phyloP scores from a whole-genome alignment of 768 basidiomycete species.

The Mycena capillaripes region DNA sequence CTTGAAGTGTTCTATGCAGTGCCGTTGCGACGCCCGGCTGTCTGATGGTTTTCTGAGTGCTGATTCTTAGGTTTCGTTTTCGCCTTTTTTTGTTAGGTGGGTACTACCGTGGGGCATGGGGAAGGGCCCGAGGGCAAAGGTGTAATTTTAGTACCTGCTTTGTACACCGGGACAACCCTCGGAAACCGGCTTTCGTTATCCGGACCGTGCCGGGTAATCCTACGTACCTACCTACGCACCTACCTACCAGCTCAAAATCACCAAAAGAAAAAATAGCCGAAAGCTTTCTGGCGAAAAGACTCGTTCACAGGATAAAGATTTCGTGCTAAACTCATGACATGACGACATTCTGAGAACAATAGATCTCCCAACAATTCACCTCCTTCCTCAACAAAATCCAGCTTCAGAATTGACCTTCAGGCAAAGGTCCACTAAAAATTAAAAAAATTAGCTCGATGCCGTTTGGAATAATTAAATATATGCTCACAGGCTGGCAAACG shows the following conservation, averaged over 20 bases:
- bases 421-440: constrained; percentile 16
- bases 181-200: no score
- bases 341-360: constrained; percentile 17
- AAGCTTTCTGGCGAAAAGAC: no score
- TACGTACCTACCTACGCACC: no score
- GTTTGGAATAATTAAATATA: no score
- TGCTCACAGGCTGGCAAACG: no score
- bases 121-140: no score
- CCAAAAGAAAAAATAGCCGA: constrained; percentile 2
- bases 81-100: not conserved
- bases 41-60: constrained; percentile 10
- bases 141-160: no score
- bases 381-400: constrained; percentile 21
- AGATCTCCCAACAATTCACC: constrained; percentile 17
- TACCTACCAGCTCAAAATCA: constrained; percentile 14
- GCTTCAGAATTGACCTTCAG: constrained; percentile 17
- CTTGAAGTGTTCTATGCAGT: not conserved
- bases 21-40: constrained; percentile 8
- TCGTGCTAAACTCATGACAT: constrained; percentile 12
- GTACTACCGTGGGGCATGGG: no score
- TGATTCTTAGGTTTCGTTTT: constrained; percentile 8
- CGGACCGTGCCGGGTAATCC: no score
- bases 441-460: no score
- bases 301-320: constrained; percentile 15
- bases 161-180: no score